A percentile compares a stretch with the other conserved stretches of the same genome.
phyloP scores from a whole-genome alignment of 306 rosid genomes.

The Cicer bijugum region DNA sequence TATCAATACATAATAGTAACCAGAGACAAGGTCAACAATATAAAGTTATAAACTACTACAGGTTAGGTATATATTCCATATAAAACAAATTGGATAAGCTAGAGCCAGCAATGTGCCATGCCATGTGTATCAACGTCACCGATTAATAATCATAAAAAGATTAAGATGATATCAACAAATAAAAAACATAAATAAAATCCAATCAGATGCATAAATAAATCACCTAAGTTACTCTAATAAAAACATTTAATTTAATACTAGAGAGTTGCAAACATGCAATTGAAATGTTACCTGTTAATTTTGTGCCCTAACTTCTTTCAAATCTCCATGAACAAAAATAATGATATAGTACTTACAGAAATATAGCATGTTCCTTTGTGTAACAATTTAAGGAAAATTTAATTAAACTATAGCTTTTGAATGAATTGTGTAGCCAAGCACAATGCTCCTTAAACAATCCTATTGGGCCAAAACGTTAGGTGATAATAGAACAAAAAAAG shows the following conservation, averaged over 20 bases:
- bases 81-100: slow-evolving; percentile 41
- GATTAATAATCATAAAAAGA: slow-evolving; percentile 4
- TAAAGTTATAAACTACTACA: slow-evolving; percentile 20
- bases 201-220: not conserved
- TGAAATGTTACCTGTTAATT: slow-evolving; percentile 29
- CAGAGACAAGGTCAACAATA: slow-evolving; percentile 42
- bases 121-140: slow-evolving; percentile 42
- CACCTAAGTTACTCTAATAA: too few relatives aligned
- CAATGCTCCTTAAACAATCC: slow-evolving; percentile 1
- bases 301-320: slow-evolving; percentile 45
- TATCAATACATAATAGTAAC: slow-evolving; percentile 26
- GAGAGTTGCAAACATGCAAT: not conserved
- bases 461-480: slow-evolving; percentile 35
- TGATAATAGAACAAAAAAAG: slow-evolving; percentile 23
- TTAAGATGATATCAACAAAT: not conserved
- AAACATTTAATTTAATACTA: not conserved
- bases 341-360: slow-evolving; percentile 11
- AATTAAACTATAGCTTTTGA: slow-evolving; percentile 30
- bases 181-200: not conserved
- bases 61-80: slow-evolving; percentile 35
- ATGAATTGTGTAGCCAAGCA: slow-evolving; percentile 28
- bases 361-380: slow-evolving; percentile 23
- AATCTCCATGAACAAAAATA: slow-evolving; percentile 28
- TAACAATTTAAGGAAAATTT: slow-evolving; percentile 11
- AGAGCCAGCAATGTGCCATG: slow-evolving; percentile 40